A percentile compares a stretch with the other conserved stretches of the same genome.
phyloP scores from a whole-genome alignment of 805 yeast genomes.

The Kodamaea sagamina region DNA sequence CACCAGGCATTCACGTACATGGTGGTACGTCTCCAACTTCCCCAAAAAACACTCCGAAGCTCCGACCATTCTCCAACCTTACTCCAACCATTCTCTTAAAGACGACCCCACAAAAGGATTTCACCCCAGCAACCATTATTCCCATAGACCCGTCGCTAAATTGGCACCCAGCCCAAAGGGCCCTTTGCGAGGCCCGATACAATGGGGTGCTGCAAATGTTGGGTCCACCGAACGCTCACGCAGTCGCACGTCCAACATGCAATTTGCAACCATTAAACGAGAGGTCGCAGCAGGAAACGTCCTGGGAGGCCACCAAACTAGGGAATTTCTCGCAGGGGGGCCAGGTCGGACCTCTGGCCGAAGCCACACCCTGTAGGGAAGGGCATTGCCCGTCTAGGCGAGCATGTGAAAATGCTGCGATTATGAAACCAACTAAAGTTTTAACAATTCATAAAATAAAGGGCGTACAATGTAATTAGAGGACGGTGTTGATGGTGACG shows the following conservation, averaged over 20 bases:
- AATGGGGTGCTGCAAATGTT: no score
- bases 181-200: no score
- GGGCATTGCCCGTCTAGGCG: background rate
- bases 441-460: background rate
- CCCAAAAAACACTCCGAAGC: no score
- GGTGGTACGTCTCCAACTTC: no score
- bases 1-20: no score
- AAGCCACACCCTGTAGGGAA: conserved; percentile 3
- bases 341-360: background rate
- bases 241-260: background rate
- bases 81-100: no score
- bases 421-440: conserved; percentile 4
- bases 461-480: background rate
- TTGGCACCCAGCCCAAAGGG: background rate
- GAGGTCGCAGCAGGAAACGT: no score
- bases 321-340: background rate
- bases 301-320: no score
- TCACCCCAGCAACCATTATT: background rate
- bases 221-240: background rate
- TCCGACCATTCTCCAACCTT: no score
- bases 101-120: no score
- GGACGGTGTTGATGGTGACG: conserved; percentile 1
- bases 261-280: no score
- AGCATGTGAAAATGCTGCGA: background rate
- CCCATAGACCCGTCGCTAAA: background rate